A percentile compares a stretch with the other conserved stretches of the same genome.
Conservation (phyloP, 371 early-diverging fungal species). For the Zancudomyces culisetae region DNA sequence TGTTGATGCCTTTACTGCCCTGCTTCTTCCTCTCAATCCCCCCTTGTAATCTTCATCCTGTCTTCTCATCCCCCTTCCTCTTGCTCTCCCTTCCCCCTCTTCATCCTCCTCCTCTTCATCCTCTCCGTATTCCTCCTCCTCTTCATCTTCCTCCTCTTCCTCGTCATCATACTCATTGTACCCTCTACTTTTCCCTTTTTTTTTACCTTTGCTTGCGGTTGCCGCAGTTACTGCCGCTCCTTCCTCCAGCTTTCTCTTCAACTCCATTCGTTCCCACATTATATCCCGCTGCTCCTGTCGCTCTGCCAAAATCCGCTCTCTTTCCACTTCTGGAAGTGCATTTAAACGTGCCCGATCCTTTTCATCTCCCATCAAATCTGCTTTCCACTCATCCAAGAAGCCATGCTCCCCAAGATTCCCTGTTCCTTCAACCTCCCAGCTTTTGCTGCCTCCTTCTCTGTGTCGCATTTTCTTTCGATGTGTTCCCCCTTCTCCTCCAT, state of each 20-base stretch:
- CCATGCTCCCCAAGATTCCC: constrained; percentile 28
- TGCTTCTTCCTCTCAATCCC: not conserved
- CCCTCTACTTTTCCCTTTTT: not conserved
- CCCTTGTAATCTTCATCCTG: not conserved
- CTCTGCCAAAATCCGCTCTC: constrained; percentile 54
- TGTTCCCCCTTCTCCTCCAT: not conserved
- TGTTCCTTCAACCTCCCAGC: not conserved
- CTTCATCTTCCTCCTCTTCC: not conserved
- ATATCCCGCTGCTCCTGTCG: constrained; percentile 38
- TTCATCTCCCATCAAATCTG: constrained; percentile 53
- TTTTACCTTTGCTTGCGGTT: not conserved
- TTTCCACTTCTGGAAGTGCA: constrained; percentile 49
- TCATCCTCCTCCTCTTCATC: not conserved
- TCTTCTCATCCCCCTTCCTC: not conserved
- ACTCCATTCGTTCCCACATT: constrained; percentile 23
- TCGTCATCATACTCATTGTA: constrained; percentile 21
- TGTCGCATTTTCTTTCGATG: not conserved
- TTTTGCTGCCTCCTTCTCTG: not conserved
- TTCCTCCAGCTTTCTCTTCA: constrained; percentile 20
- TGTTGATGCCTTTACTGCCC: constrained; percentile 1
- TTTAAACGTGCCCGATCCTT: constrained; percentile 39
- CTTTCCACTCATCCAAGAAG: constrained; percentile 49
- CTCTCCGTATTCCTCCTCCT: not conserved
- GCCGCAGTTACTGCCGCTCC: not conserved
- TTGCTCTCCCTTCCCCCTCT: not conserved